Evolutionary conservation across 208 protist genomes (phyloP), one percentile per base, ranked within the genome.

Genomic region (Hexamita inflata): DNA sequence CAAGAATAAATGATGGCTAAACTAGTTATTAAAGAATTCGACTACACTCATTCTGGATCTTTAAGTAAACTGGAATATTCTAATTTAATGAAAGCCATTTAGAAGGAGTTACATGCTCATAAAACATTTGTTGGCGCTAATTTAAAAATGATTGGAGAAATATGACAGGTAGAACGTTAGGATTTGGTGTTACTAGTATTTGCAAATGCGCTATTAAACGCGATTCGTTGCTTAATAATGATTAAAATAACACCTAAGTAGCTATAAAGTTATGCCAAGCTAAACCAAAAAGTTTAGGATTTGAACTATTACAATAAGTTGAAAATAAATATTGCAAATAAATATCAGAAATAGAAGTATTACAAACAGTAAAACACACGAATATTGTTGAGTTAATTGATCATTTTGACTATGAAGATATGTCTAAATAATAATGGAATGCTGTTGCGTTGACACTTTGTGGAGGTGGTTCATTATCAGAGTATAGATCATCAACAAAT

Each of bases 121-220:
- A 15, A 49, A 15, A 38, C 38, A n/a, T 70, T 70, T 49, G 2
- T 70, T 15, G 64, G 64, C 7, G 38, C 40, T 30, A n/a, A 70
- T 45, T 19, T 49, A 4, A 35, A 45, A 49, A 42, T 30, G 11
- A 45, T 70, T 45, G 64, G 64, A 11, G 28, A 70, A 40, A 70
- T 38, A 40, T 70, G 4, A 70, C 64, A 45, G 64, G 64, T 15
- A 70, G 38, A 45, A 70, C 64, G 15, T 70, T 70, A 45, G 64
- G 64, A n/a, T 70, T 70, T n/a, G 64, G 64, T 42, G 15, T 15
- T 32, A 38, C 30, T 28, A 34, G 64, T 29, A 70, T 70, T n/a
- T 7, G 11, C 7, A 70, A 70, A 38, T 30, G 24, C 9, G 64
- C 64, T 38, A 49, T 70, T 49, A 35, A 70, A 13, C 13, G 60